Evolutionary conservation across 2,329 filamentous ascomycete genomes (phyloP).

Genomic region (Elsinoe australis): DNA sequence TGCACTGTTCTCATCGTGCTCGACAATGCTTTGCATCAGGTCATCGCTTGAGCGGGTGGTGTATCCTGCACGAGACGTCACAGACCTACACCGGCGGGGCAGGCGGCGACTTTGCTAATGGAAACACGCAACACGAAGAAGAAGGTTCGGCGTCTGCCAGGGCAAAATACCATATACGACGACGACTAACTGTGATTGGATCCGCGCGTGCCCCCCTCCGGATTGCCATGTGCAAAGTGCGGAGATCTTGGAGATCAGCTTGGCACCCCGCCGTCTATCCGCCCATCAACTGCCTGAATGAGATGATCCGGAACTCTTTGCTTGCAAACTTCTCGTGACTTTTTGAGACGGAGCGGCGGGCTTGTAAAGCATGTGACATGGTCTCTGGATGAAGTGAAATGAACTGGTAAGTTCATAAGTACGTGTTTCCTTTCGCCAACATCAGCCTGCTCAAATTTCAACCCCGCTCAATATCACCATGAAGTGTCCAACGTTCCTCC

Average conservation of each 20-base stretch:
- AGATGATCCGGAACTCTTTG: background rate
- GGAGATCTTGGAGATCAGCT: background rate
- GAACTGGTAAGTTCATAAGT: background rate
- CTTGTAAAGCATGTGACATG: constrained; percentile 12
- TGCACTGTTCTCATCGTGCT: too few species aligned
- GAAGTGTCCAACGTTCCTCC: background rate
- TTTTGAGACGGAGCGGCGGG: background rate
- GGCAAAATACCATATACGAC: too few species aligned
- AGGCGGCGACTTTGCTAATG: too few species aligned
- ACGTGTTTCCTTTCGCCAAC: too few species aligned
- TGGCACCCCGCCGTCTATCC: constrained; percentile 14
- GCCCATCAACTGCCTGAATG: constrained; percentile 4
- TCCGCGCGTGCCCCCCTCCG: too few species aligned
- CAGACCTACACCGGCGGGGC: too few species aligned
- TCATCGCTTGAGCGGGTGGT: too few species aligned
- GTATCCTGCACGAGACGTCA: too few species aligned
- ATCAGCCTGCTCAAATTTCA: background rate
- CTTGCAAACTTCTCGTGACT: constrained; percentile 1
- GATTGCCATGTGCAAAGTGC: constrained; percentile 8
- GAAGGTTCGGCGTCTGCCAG: too few species aligned
- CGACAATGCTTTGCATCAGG: too few species aligned
- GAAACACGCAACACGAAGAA: too few species aligned
- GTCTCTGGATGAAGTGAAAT: background rate
- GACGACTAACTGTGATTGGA: too few species aligned
- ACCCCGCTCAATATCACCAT: background rate